phyloP scores from a whole-genome alignment of 2,329 filamentous ascomycete genomes.

The Epichloe festucae region DNA sequence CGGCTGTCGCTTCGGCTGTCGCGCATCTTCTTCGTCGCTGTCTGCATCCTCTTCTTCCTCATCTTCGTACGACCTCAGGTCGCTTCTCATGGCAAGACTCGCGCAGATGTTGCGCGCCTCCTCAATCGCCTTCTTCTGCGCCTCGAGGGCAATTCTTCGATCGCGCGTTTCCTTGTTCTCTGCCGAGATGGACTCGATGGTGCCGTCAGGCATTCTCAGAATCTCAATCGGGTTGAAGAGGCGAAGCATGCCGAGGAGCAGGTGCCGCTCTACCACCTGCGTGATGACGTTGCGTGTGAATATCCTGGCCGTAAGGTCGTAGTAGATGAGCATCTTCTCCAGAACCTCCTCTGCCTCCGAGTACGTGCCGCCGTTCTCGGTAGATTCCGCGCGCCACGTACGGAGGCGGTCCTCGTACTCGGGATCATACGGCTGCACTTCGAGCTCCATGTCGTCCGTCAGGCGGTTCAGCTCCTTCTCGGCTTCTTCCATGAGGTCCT shows the following conservation, averaged over 20 bases:
- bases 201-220: conserved; percentile 29
- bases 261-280: conserved; percentile 37
- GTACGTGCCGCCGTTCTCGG: conserved; percentile 31
- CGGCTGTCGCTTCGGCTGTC: conserved; percentile 2
- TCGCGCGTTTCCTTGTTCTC: conserved; percentile 41
- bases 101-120: conserved; percentile 37
- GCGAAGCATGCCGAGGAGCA: conserved; percentile 37
- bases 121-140: conserved; percentile 36
- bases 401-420: conserved; percentile 39
- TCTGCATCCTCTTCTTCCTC: conserved; percentile 20
- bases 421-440: conserved; percentile 39
- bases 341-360: conserved; percentile 39
- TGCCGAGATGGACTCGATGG: conserved; percentile 36
- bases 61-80: conserved; percentile 28
- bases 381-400: conserved; percentile 30
- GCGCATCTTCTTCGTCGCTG: conserved; percentile 18
- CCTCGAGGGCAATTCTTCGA: conserved; percentile 32
- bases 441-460: conserved; percentile 37
- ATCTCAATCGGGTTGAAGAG: conserved; percentile 41
- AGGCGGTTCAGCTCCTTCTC: conserved; percentile 32
- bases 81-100: conserved; percentile 38
- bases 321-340: conserved; percentile 44
- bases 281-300: conserved; percentile 41
- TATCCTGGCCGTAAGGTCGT: conserved; percentile 37
- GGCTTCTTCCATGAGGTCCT: conserved; percentile 31